phyloP scores from a whole-genome alignment of 2,329 filamentous ascomycete genomes.

The Exutisphaerella laricina region DNA sequence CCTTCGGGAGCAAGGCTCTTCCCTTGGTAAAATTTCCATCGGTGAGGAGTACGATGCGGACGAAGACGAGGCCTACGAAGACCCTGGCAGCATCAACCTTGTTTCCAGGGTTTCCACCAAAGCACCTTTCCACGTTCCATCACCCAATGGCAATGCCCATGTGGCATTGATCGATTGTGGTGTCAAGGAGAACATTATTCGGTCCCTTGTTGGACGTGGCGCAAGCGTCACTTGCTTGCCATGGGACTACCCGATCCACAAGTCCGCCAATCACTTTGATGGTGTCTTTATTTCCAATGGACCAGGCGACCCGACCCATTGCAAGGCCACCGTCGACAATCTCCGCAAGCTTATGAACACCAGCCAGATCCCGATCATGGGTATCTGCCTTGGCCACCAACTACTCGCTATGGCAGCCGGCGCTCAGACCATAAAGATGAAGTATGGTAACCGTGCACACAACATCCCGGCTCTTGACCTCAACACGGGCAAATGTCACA shows the following conservation, averaged over 20 bases:
- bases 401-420: constrained; percentile 85
- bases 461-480: constrained; percentile 95
- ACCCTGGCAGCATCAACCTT: constrained; percentile 93
- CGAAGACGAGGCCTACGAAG: constrained; percentile 92
- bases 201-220: constrained; percentile 84
- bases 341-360: constrained; percentile 84
- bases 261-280: constrained; percentile 95
- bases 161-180: constrained; percentile 95
- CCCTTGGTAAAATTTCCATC: constrained; percentile 86
- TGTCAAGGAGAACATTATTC: constrained; percentile 99
- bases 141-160: constrained; percentile 76
- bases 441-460: constrained; percentile 98
- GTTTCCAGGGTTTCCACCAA: constrained; percentile 97
- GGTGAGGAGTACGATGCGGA: constrained; percentile 98
- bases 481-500: constrained; percentile 95
- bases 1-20: constrained; percentile 93
- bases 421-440: constrained; percentile 90
- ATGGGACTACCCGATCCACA: constrained; percentile 96
- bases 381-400: constrained; percentile 97
- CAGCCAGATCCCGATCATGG: constrained; percentile 89
- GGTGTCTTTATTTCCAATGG: constrained; percentile 99
- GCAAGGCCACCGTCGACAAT: constrained; percentile 89
- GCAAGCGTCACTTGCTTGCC: constrained; percentile 92
- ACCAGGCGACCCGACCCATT: constrained; percentile 95
- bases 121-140: constrained; percentile 91